Conservation (phyloP, 495 filamentous ascomycete species). For the Chaetomium tenue region DNA sequence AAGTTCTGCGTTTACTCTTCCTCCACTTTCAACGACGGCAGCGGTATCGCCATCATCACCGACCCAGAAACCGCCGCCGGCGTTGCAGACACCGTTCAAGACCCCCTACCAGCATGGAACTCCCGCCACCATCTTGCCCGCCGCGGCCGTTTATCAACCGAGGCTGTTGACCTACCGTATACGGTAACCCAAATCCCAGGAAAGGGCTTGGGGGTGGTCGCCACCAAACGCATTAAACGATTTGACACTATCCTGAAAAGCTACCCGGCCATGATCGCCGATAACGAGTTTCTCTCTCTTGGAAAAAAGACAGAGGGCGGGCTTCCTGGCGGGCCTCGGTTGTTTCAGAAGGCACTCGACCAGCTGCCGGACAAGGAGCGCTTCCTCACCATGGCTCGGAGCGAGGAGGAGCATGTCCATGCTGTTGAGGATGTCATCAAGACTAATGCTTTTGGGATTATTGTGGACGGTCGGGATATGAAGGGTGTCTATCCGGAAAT, state of each 20-base stretch:
- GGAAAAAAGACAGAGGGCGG: background rate
- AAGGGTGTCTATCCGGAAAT: conserved; percentile 41
- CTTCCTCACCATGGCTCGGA: conserved; percentile 54
- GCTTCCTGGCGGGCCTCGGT: conserved; percentile 8
- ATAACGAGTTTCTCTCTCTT: background rate
- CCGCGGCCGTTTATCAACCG: conserved; percentile 13
- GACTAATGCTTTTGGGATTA: conserved; percentile 39
- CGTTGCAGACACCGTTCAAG: conserved; percentile 26
- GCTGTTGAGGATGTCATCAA: conserved; percentile 37
- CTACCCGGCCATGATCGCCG: background rate
- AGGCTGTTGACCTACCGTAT: conserved; percentile 1
- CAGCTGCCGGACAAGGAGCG: conserved; percentile 33
- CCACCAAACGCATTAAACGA: background rate
- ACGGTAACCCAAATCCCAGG: background rate
- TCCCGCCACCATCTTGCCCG: conserved; percentile 20
- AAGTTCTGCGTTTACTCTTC: background rate
- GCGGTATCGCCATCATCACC: background rate
- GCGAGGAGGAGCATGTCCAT: conserved; percentile 45
- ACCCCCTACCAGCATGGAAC: conserved; percentile 24
- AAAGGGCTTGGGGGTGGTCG: background rate
- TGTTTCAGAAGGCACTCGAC: conserved; percentile 31
- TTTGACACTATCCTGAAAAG: background rate
- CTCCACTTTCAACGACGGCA: background rate
- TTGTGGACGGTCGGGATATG: conserved; percentile 26
- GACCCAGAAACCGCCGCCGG: conserved; percentile 18